Evolutionary conservation across 768 basidiomycete species (phyloP).

Genomic region (Lactarius akahatsu): DNA sequence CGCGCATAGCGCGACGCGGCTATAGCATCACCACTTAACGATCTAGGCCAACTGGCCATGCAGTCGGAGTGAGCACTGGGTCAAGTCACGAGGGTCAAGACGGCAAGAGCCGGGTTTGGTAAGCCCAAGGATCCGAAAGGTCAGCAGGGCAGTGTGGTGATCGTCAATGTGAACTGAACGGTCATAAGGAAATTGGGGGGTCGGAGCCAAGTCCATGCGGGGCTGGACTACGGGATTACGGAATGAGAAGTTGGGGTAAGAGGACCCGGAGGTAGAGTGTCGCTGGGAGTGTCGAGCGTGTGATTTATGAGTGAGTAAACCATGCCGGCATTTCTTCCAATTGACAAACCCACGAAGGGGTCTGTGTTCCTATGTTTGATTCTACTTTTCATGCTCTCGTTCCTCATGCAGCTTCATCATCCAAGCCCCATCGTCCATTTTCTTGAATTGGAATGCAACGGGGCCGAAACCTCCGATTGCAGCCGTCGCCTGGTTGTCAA

Average conservation of each 20-base stretch:
- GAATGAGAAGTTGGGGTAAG: constrained; percentile 7
- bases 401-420: not conserved
- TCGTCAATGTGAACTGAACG: constrained; percentile 18
- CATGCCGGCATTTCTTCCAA: constrained; percentile 15
- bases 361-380: not conserved
- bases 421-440: not conserved
- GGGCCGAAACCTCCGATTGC: constrained; percentile 16
- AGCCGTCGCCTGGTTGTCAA: not conserved
- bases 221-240: constrained; percentile 23
- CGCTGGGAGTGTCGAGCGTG: not conserved
- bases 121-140: constrained; percentile 12
- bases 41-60: constrained; percentile 5
- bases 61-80: constrained; percentile 10
- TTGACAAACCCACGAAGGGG: not conserved
- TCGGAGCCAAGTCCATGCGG: constrained; percentile 17
- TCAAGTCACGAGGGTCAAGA: constrained; percentile 17
- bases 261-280: constrained; percentile 12
- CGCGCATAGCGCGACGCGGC: not conserved
- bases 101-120: constrained; percentile 9
- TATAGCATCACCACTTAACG: not conserved
- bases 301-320: constrained; percentile 9
- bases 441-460: not conserved
- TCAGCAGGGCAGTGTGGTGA: constrained; percentile 14
- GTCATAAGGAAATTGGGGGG: constrained; percentile 14
- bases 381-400: not conserved